These are phyloP conservation scores for Pythium brachiatum DNA, from an alignment of 352 stramenopile species.

Conservation along the genomic window DNA sequence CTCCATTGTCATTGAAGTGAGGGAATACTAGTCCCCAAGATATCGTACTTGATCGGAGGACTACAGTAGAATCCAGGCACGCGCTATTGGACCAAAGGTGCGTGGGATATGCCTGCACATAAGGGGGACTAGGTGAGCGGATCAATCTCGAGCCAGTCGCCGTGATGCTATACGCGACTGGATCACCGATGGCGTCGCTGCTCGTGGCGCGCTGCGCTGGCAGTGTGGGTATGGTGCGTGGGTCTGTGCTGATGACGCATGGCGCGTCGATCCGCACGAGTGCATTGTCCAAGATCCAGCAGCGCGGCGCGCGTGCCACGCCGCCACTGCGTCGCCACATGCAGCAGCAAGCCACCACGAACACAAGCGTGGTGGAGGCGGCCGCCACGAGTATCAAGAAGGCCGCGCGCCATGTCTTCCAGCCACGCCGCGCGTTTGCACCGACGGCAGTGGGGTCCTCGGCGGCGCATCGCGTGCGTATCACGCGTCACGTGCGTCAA, in stretches of 20 bases:
- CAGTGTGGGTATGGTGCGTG: neutral
- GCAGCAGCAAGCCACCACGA: constrained; percentile 22
- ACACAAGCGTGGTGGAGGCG: neutral
- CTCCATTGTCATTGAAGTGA: neutral
- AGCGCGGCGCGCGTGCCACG: constrained; percentile 26
- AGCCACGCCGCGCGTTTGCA: neutral
- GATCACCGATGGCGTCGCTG: constrained; percentile 2
- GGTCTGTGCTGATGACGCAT: neutral
- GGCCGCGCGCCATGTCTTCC: neutral
- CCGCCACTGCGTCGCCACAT: constrained; percentile 25
- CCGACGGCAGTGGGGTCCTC: neutral
- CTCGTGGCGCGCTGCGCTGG: neutral
- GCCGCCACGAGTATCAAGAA: constrained; percentile 10
- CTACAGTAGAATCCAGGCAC: neutral
- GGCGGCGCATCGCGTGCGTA: constrained; percentile 1
- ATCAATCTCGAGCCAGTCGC: neutral
- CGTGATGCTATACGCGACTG: constrained; percentile 6
- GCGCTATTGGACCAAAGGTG: neutral
- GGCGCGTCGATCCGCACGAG: constrained; percentile 12
- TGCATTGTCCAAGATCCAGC: constrained; percentile 19
- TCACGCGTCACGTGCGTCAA: constrained; percentile 16
- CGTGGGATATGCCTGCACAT: constrained; percentile 1
- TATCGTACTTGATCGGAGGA: neutral
- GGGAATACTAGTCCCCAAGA: neutral
- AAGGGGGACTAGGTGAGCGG: neutral